Evolutionary conservation across 78 protist genomes (phyloP).

Genomic region (Anaeramoeba ignava): DNA sequence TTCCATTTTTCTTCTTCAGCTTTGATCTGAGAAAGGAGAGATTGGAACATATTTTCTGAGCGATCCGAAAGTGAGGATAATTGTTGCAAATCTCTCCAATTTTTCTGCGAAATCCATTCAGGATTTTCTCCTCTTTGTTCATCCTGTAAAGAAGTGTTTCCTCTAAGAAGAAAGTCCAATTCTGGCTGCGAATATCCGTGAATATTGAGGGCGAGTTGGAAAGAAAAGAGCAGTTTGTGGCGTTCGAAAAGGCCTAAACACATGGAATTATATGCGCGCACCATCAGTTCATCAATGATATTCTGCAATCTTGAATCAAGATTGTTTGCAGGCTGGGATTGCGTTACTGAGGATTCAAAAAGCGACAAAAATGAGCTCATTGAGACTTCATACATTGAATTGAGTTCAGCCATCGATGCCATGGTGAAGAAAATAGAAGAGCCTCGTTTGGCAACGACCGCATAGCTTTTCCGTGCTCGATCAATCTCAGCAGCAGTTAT

Average conservation of each 20-base stretch:
- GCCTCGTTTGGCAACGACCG: slow-evolving; percentile 70
- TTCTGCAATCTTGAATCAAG: slow-evolving; percentile 41
- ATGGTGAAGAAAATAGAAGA: slow-evolving; percentile 67
- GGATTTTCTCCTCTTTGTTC: too few relatives aligned
- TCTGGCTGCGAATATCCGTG: too few relatives aligned
- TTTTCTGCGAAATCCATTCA: too few relatives aligned
- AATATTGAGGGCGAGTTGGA: slow-evolving; percentile 48
- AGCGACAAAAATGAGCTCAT: slow-evolving; percentile 58
- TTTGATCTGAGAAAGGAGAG: too few relatives aligned
- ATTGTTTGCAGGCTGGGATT: too few relatives aligned
- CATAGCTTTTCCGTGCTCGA: slow-evolving; percentile 36
- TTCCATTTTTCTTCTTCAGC: too few relatives aligned
- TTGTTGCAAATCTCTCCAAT: too few relatives aligned
- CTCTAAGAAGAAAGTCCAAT: too few relatives aligned
- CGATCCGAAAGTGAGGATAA: too few relatives aligned
- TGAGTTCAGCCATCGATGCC: slow-evolving; percentile 37
- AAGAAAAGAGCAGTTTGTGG: slow-evolving; percentile 64
- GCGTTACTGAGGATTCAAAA: slow-evolving; percentile 39
- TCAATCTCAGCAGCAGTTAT: slow-evolving; percentile 42
- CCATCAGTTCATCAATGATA: slow-evolving; percentile 53
- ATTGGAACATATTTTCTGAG: too few relatives aligned
- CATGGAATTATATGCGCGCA: slow-evolving; percentile 47
- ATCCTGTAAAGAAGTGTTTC: too few relatives aligned
- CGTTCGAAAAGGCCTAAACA: slow-evolving; percentile 67
- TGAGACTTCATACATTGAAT: slow-evolving; percentile 74